Conservation (phyloP, 176 grass and related monocot species). For the Elymus sibiricus region DNA sequence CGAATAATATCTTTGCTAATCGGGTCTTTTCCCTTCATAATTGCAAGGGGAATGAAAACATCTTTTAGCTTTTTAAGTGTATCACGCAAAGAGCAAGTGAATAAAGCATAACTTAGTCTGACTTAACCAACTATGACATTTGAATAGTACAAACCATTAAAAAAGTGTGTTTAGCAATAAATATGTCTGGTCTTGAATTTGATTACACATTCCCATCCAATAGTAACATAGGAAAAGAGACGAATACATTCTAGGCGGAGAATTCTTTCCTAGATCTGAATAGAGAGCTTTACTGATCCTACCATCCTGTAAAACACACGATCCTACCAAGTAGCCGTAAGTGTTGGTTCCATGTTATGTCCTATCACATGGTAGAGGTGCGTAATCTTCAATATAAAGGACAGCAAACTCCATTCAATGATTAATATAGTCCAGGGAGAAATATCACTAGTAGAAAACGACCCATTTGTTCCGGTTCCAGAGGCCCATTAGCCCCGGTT, state of each 20-base stretch:
- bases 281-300: neutral
- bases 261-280: neutral
- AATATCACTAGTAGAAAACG: too few relatives aligned
- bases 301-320: neutral
- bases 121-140: neutral
- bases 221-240: neutral
- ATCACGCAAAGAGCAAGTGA: too few relatives aligned
- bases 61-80: neutral
- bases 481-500: too few relatives aligned
- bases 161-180: neutral
- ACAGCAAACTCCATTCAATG: neutral
- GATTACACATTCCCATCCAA: neutral
- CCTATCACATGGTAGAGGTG: neutral
- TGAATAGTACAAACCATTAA: neutral
- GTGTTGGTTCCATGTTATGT: neutral
- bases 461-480: too few relatives aligned
- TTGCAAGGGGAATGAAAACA: neutral
- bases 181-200: neutral
- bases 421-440: too few relatives aligned
- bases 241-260: neutral
- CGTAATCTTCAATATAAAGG: neutral
- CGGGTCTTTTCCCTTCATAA: neutral
- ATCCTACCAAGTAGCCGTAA: neutral
- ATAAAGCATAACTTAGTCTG: too few relatives aligned
- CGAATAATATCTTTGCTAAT: neutral